These are phyloP conservation scores for Metarhizium album DNA, from an alignment of 2,329 filamentous ascomycete species.

Conservation along the genomic window DNA sequence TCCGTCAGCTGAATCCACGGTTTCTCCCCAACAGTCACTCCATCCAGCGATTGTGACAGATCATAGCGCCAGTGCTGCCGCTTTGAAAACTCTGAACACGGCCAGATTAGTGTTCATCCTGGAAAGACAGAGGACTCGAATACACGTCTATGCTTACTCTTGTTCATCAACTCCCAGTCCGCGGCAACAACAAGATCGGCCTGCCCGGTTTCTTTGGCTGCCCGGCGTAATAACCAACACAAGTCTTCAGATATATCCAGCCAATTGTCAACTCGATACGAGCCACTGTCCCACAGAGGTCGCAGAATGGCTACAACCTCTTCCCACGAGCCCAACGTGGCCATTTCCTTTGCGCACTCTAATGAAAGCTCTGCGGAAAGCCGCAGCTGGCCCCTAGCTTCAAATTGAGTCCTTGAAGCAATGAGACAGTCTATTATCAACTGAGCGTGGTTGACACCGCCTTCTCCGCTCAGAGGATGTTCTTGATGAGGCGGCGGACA, in stretches of 20 bases:
- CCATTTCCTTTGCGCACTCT: constrained; percentile 46
- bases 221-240: constrained; percentile 48
- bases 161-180: constrained; percentile 55
- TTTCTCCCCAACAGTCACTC: constrained; percentile 30
- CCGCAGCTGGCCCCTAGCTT: constrained; percentile 40
- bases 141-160: constrained; percentile 31
- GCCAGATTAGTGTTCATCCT: constrained; percentile 2
- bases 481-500: constrained; percentile 54
- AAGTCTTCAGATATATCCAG: constrained; percentile 47
- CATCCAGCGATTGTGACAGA: constrained; percentile 45
- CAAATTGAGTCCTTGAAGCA: constrained; percentile 42
- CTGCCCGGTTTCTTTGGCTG: constrained; percentile 40
- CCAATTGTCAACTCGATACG: constrained; percentile 51
- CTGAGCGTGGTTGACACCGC: constrained; percentile 40
- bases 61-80: constrained; percentile 51
- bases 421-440: constrained; percentile 43
- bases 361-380: constrained; percentile 45
- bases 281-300: constrained; percentile 46
- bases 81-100: constrained; percentile 37
- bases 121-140: neutral
- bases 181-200: constrained; percentile 48
- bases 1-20: constrained; percentile 41
- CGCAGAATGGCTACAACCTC: constrained; percentile 42
- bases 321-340: constrained; percentile 38
- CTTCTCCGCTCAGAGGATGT: constrained; percentile 37